Evolutionary conservation across 148 eudicot genomes (phyloP), one percentile per base, ranked within the genome.

Genomic region (Spergularia bocconei): DNA sequence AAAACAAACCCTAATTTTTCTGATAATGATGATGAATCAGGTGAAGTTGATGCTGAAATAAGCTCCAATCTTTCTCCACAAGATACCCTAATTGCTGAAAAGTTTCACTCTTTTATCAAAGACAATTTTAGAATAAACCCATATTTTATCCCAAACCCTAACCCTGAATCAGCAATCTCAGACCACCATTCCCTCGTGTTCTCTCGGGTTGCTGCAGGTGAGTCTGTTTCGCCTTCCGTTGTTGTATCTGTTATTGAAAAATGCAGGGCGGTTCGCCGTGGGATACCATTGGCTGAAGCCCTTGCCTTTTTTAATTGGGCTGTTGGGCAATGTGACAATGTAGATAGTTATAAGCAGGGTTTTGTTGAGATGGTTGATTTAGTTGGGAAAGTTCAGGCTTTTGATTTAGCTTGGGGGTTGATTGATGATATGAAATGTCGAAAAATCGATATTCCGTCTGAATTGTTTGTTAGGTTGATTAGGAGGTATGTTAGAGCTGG

Each of bases 301-400:
- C 86, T 94, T 1, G 88, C 93, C 3, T 94, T 91, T 79, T 94
- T 94, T 87, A 87, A 91, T 29, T 94, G 97, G 97, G 96, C 86
- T 11, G 56, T 79, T 58, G 71, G 75, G 17, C 15, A 38, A 23
- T 16, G 16, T 36, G 11, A 59, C 41, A 23, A 53, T 65, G 54
- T 16, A 10, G 63, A 50, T 33, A 33, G 21, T 58, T 78, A 5
- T 19, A 75, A 0, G 13, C 88, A 85, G 1, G 76, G 74, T n/a
- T 88, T 81, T 77, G 81, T 82, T 29, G 91, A 87, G 68, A 88
- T 94, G 86, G 82, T 94, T 13, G 96, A 90, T 69, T 84, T 91
- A 10, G 87, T 87, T 29, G 98, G 93, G 13, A 94, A 94, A 82
- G 88, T 85, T 6, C 84, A 86, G 23, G 82, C 81, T 9, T 94